Evolutionary conservation across 2,329 filamentous ascomycete genomes (phyloP), one percentile per base, ranked within the genome.

Genomic region (Lasiodiplodia hormozganensis): DNA sequence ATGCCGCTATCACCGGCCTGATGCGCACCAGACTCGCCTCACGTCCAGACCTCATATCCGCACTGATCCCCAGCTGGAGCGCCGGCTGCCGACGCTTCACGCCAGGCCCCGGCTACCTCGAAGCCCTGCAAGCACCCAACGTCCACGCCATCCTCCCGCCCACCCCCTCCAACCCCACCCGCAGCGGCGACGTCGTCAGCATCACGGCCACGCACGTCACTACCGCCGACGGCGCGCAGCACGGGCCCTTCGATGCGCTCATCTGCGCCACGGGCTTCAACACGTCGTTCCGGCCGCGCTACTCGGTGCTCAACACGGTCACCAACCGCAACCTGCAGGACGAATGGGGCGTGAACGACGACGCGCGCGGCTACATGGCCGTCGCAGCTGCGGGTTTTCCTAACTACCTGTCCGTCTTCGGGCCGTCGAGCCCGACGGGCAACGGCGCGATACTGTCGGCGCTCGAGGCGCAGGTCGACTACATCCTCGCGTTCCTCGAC

Each of bases 401-500:
- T 5, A 84, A 84, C 72, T 78, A 82, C 68, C 82, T 82, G 68
- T 77, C 74, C 23, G 81, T 81, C 72, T 81, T 79, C 69, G 82
- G 82, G 23, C 60, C 51, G n/a, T 68, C 57, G 69, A 78, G 80
- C 0, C 81, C 81, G 1, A 80, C 82, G 60, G 79, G 79, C 11
- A 81, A 82, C 68, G 81, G 81, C 25, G 74, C 70, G 16, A 79
- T 82, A 73, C 76, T 82, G 73, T 80, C 80, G 1, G 72, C 82
- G 1, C 79, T 83, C 70, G 78, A 81, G 65, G 72, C 73, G 62
- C 80, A 79, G 74, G 80, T 78, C 4, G 68, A 75, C 23, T 82
- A 83, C 72, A 79, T 82, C 66, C 73, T 82, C 80, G 80, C 1
- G 77, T 79, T 85, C 49, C 81, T 87, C 69, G 81, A 85, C 74